These are phyloP conservation scores for Mortierella claussenii DNA, from an alignment of 192 early-diverging fungal species.

Conservation along the genomic window DNA sequence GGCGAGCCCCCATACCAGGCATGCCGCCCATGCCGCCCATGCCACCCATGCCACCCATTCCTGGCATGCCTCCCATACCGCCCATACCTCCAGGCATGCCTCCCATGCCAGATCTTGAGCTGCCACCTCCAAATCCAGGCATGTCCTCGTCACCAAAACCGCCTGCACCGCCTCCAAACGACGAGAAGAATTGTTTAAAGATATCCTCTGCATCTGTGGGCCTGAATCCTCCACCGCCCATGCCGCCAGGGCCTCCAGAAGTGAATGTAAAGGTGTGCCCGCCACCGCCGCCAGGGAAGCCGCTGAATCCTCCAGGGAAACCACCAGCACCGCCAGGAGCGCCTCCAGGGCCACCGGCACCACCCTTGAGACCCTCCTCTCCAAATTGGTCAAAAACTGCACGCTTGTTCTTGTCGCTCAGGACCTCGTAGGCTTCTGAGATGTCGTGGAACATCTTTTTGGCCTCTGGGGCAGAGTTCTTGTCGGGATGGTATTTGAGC, in stretches of 20 bases:
- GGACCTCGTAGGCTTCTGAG: conserved; percentile 95
- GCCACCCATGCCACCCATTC: conserved; percentile 57
- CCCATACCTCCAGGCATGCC: conserved; percentile 55
- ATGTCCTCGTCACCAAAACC: conserved; percentile 24
- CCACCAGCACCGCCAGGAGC: conserved; percentile 66
- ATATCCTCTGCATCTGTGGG: conserved; percentile 89
- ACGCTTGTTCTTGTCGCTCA: conserved; percentile 94
- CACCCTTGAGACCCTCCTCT: conserved; percentile 92
- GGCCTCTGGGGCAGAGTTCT: conserved; percentile 58
- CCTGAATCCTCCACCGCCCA: conserved; percentile 66
- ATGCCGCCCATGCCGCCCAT: conserved; percentile 50
- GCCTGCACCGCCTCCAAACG: conserved; percentile 62
- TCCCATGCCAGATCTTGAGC: conserved; percentile 60
- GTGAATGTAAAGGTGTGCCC: conserved; percentile 77
- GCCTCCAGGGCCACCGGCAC: conserved; percentile 67
- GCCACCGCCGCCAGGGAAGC: conserved; percentile 69
- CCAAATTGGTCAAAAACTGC: conserved; percentile 96
- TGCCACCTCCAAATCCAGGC: conserved; percentile 25
- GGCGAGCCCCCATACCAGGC: conserved; percentile 15
- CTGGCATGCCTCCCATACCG: conserved; percentile 60
- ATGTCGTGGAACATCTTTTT: conserved; percentile 96
- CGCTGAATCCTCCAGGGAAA: conserved; percentile 63
- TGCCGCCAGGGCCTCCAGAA: conserved; percentile 26
- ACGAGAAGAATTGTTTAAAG: conserved; percentile 88
- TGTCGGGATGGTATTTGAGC: conserved; percentile 79